Percentiles rank a stretch among this genome's conserved stretches.
Conservation (phyloP, 352 stramenopile genomes). For the Elongisporangium anandrum region DNA sequence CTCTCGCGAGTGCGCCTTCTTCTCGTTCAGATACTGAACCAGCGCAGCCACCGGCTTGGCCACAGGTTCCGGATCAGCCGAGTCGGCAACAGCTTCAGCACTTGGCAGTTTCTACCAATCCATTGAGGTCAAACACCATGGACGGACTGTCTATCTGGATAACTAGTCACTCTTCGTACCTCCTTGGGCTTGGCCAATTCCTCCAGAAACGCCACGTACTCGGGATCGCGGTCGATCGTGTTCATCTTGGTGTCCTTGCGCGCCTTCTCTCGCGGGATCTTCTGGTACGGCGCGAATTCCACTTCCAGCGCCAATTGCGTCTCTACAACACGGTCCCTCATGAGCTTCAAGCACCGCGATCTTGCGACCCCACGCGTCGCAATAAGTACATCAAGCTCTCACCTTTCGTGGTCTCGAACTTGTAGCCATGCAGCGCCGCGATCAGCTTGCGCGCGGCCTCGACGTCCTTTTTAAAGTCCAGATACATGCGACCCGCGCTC, state of each 20-base stretch:
- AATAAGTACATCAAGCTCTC: not conserved
- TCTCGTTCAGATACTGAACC: conserved; percentile 83
- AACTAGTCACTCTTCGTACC: too few species aligned
- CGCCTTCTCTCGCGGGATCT: conserved; percentile 74
- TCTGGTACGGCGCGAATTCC: conserved; percentile 76
- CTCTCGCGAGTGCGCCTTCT: conserved; percentile 53
- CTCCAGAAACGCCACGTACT: conserved; percentile 74
- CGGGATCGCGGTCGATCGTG: conserved; percentile 66
- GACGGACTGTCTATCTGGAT: not conserved
- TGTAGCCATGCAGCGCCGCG: conserved; percentile 41
- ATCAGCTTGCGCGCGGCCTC: conserved; percentile 50
- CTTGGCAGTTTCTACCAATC: conserved; percentile 60
- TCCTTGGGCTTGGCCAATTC: conserved; percentile 61
- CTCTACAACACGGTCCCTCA: conserved; percentile 2
- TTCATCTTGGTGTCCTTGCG: conserved; percentile 74
- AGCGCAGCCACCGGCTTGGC: conserved; percentile 73
- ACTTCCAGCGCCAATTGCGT: conserved; percentile 32
- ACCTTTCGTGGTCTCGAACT: conserved; percentile 33
- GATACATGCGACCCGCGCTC: conserved; percentile 49
- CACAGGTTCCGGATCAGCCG: conserved; percentile 38
- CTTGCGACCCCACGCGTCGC: not conserved
- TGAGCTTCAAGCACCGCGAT: not conserved
- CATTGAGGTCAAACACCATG: too few species aligned
- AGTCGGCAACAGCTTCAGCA: conserved; percentile 48
- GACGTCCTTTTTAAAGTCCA: conserved; percentile 69